These are phyloP conservation scores for Trichoderma breve DNA, from an alignment of 2,329 filamentous ascomycete species.

Conservation along the genomic window DNA sequence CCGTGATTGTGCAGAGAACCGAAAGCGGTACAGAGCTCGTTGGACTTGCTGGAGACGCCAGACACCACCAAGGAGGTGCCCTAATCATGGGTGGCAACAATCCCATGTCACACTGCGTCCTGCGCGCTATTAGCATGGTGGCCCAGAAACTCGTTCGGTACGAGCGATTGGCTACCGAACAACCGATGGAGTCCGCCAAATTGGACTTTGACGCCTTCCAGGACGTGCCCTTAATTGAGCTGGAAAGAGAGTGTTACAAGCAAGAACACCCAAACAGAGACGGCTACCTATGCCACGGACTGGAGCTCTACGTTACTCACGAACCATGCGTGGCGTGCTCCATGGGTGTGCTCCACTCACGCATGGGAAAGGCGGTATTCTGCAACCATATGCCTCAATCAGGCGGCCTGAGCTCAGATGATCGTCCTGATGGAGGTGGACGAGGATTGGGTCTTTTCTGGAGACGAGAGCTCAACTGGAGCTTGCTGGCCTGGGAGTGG, in stretches of 20 bases:
- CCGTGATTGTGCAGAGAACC: conserved; percentile 69
- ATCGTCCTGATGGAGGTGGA: conserved; percentile 55
- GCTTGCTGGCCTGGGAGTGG: conserved; percentile 78
- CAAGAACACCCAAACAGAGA: conserved; percentile 66
- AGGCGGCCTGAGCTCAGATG: conserved; percentile 79
- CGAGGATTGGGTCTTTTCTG: conserved; percentile 67
- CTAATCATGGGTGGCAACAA: conserved; percentile 58
- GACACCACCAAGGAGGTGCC: conserved; percentile 58
- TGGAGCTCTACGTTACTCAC: conserved; percentile 92
- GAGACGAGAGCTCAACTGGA: conserved; percentile 82
- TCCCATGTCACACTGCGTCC: conserved; percentile 73
- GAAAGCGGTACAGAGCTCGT: conserved; percentile 56
- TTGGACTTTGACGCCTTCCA: conserved; percentile 63
- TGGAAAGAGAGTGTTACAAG: conserved; percentile 62
- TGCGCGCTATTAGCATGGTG: conserved; percentile 81
- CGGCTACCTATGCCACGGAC: conserved; percentile 89
- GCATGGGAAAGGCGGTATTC: conserved; percentile 85
- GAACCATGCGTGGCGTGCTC: conserved; percentile 96
- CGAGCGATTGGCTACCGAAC: conserved; percentile 44
- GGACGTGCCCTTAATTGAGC: conserved; percentile 64
- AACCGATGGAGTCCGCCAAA: conserved; percentile 38
- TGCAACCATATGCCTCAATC: conserved; percentile 74
- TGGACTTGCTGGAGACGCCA: conserved; percentile 73
- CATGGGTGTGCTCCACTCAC: conserved; percentile 92
- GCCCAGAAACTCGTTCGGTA: conserved; percentile 63